These are phyloP conservation scores for Chalciporus chontae DNA, from an alignment of 768 basidiomycete genomes.

Conservation along the genomic window DNA sequence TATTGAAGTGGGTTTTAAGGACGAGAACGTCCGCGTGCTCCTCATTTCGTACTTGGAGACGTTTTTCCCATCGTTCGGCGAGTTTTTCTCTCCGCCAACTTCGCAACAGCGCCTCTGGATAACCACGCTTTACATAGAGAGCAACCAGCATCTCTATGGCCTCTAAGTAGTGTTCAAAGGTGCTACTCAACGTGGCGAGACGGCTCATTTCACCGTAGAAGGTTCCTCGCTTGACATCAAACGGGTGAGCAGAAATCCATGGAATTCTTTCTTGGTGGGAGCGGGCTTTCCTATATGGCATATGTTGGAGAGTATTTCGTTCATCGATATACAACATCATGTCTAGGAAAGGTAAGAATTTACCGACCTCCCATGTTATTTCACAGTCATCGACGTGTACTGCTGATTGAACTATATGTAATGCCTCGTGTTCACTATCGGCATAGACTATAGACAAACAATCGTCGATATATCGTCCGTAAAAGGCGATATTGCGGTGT, in stretches of 20 bases:
- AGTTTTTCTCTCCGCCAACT: too few relatives aligned
- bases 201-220: conserved; percentile 2
- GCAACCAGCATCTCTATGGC: too few relatives aligned
- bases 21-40: too few relatives aligned
- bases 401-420: fast-evolving
- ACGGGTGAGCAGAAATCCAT: conserved; percentile 5
- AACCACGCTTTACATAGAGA: too few relatives aligned
- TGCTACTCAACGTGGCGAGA: neutral
- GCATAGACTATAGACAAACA: neutral
- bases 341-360: neutral
- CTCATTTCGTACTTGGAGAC: too few relatives aligned
- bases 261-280: conserved; percentile 1
- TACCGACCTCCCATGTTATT: neutral
- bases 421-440: neutral
- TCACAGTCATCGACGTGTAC: conserved; percentile 1
- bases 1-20: too few relatives aligned
- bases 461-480: conserved; percentile 10
- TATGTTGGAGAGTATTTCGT: neutral
- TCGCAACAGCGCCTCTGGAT: too few relatives aligned
- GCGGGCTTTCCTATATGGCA: neutral
- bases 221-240: conserved; percentile 6
- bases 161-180: neutral
- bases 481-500: neutral
- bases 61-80: too few relatives aligned
- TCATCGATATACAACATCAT: neutral